Conservation (phyloP, 176 grass and related monocot species). For the Leersia perrieri region DNA sequence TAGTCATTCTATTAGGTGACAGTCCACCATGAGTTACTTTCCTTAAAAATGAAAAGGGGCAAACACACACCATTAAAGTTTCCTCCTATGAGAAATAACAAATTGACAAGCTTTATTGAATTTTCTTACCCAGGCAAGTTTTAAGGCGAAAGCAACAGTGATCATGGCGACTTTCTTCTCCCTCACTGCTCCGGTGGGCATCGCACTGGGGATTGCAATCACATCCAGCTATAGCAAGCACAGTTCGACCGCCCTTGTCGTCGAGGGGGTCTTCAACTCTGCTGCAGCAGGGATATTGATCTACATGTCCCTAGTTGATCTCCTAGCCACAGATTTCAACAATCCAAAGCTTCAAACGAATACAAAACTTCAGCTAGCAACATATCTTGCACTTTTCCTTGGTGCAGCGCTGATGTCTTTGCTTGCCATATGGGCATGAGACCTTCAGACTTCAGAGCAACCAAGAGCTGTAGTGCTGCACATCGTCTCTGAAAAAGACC, state of each 20-base stretch:
- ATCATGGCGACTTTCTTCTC: slow-evolving; percentile 96
- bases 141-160: slow-evolving; percentile 67
- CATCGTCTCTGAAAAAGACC: background rate
- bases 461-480: slow-evolving; percentile 25
- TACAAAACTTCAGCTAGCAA: slow-evolving; percentile 58
- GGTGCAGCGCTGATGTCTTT: slow-evolving; percentile 79
- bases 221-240: slow-evolving; percentile 67
- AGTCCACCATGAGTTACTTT: background rate
- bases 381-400: slow-evolving; percentile 55
- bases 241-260: slow-evolving; percentile 52
- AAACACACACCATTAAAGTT: background rate
- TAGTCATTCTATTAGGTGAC: background rate
- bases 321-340: slow-evolving; percentile 81
- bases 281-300: slow-evolving; percentile 77
- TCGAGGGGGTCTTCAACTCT: slow-evolving; percentile 76
- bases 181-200: slow-evolving; percentile 71
- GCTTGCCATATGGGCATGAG: slow-evolving; percentile 77
- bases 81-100: background rate
- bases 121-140: slow-evolving; percentile 63
- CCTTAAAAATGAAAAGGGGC: background rate
- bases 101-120: background rate
- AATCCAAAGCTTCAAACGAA: slow-evolving; percentile 78
- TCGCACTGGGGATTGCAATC: slow-evolving; percentile 61
- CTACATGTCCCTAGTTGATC: slow-evolving; percentile 93
- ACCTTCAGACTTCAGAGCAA: background rate